Evolutionary conservation across 2,329 filamentous ascomycete species (phyloP).

Genomic region (Rhinocladiella similis): DNA sequence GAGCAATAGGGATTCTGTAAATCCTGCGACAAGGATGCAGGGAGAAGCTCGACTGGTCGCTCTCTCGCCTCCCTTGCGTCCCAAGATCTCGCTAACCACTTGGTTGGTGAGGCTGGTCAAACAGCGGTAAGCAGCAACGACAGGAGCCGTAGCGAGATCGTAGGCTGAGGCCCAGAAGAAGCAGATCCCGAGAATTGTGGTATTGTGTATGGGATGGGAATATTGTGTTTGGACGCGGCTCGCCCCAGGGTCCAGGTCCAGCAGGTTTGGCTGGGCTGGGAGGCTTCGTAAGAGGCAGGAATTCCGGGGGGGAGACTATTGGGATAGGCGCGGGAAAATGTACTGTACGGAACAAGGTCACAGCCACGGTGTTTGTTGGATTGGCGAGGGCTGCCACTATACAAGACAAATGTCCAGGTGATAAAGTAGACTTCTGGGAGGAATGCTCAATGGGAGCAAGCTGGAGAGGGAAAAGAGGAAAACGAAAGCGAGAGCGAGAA

Average conservation of each 20-base stretch:
- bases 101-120: slow-evolving; percentile 22
- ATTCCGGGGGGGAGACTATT: too few relatives aligned
- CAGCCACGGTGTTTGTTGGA: too few relatives aligned
- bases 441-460: too few relatives aligned
- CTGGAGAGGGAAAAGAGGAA: too few relatives aligned
- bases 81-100: slow-evolving; percentile 19
- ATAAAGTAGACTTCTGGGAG: too few relatives aligned
- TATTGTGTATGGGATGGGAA: background rate
- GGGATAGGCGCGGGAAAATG: too few relatives aligned
- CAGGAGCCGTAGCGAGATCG: background rate
- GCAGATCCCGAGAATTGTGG: background rate
- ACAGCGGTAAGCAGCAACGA: slow-evolving; percentile 26
- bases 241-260: background rate
- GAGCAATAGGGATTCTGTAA: slow-evolving; percentile 23
- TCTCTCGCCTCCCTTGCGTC: slow-evolving; percentile 26
- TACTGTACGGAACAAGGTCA: too few relatives aligned
- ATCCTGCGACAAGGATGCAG: slow-evolving; percentile 13
- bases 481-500: too few relatives aligned
- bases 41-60: slow-evolving; percentile 14
- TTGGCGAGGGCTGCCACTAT: too few relatives aligned
- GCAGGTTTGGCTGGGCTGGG: background rate
- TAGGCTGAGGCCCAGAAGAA: background rate
- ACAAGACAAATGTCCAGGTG: too few relatives aligned
- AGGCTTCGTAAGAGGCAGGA: background rate
- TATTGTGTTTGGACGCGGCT: background rate